phyloP scores from a whole-genome alignment of 2,329 filamentous ascomycete genomes.

The Pyrenochaeta sp. region DNA sequence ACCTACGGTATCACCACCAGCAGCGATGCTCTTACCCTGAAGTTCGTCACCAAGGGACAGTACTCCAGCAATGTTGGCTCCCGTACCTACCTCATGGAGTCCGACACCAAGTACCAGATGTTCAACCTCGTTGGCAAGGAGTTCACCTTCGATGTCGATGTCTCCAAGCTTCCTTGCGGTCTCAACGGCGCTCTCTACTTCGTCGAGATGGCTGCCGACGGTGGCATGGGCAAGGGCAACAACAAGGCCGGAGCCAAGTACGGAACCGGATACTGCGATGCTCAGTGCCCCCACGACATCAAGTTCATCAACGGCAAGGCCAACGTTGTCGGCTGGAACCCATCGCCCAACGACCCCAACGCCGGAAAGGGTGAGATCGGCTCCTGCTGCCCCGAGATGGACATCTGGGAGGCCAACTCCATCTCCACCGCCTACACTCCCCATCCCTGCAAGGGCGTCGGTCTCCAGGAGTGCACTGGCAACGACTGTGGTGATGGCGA shows the following conservation, averaged over 20 bases:
- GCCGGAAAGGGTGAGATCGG: slow-evolving; percentile 62
- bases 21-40: slow-evolving; percentile 61
- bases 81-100: slow-evolving; percentile 53
- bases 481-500: slow-evolving; percentile 49
- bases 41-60: slow-evolving; percentile 63
- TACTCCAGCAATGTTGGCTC: slow-evolving; percentile 53
- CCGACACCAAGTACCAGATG: slow-evolving; percentile 51
- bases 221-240: slow-evolving; percentile 62
- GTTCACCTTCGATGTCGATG: slow-evolving; percentile 53
- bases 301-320: slow-evolving; percentile 62
- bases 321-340: slow-evolving; percentile 63
- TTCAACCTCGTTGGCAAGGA: slow-evolving; percentile 52
- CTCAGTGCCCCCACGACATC: slow-evolving; percentile 55
- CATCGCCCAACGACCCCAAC: slow-evolving; percentile 62
- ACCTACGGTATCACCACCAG: slow-evolving; percentile 61
- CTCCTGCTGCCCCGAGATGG: slow-evolving; percentile 73
- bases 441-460: slow-evolving; percentile 65
- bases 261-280: slow-evolving; percentile 60
- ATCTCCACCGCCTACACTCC: slow-evolving; percentile 70
- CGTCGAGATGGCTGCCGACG: slow-evolving; percentile 64
- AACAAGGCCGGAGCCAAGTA: slow-evolving; percentile 64
- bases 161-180: slow-evolving; percentile 72
- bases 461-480: slow-evolving; percentile 62
- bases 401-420: slow-evolving; percentile 74
- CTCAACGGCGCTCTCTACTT: slow-evolving; percentile 67